phyloP scores from a whole-genome alignment of 106 monocot species.

The Cymbidium sinense region DNA sequence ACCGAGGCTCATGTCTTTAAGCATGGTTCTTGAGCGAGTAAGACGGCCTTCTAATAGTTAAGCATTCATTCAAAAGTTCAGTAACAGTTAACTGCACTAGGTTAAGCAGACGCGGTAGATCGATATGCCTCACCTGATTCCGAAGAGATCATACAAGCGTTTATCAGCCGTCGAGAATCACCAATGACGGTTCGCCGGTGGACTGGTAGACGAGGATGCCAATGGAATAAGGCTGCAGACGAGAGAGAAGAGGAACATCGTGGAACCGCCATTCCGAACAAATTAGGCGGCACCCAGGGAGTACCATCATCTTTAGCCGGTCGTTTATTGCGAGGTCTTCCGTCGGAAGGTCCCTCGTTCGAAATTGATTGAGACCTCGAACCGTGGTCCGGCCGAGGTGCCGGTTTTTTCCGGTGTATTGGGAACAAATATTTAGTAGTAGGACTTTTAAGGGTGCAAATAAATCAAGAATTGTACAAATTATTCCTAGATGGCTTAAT shows the following conservation, averaged over 20 bases:
- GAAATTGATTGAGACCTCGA: not conserved
- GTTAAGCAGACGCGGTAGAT: not conserved
- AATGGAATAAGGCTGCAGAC: not conserved
- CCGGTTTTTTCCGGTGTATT: too few relatives aligned
- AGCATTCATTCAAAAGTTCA: not conserved
- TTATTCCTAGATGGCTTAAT: too few relatives aligned
- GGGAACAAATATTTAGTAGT: too few relatives aligned
- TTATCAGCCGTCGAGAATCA: constrained; percentile 9
- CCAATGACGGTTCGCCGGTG: constrained; percentile 3
- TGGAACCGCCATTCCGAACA: constrained; percentile 8
- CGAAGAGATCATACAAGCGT: not conserved
- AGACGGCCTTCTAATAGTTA: constrained; percentile 16
- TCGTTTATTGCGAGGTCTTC: too few relatives aligned
- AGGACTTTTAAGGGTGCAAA: too few relatives aligned
- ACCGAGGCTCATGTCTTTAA: constrained; percentile 75
- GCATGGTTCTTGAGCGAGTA: constrained; percentile 39
- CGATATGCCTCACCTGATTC: constrained; percentile 6
- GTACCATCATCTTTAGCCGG: not conserved
- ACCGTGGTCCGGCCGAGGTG: not conserved
- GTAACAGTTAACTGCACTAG: not conserved
- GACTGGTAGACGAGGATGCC: not conserved
- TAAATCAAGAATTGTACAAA: too few relatives aligned
- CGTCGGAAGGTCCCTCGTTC: too few relatives aligned
- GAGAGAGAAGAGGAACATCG: constrained; percentile 18
- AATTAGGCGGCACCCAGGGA: not conserved